Base-by-base conservation (phyloP, 768 basidiomycete species). In the Mycena galopus region DNA sequence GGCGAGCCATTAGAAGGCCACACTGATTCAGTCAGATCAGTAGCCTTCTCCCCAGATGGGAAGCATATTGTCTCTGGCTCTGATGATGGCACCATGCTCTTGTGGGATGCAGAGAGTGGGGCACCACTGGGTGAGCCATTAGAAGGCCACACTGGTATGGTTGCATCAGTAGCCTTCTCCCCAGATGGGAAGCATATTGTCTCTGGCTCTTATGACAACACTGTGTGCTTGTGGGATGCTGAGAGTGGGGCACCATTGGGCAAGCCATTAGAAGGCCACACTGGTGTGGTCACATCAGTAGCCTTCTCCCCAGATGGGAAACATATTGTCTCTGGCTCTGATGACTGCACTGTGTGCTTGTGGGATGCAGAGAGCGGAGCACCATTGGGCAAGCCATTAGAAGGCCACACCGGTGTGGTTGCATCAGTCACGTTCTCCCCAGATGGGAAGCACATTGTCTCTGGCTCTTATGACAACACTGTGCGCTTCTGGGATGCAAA, bases 141-240 rank as follows among this genome's bases (percentile, higher is more conserved):
- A 11, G 61, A 62, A 30, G 44, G 42, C 35, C 58, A 59, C 58
- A 59, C 58, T 59, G 58, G 16, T 59, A 8, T 11, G 39, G 44
- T 62, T 29, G 19, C 61, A 47, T 62, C 39, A 44, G 44, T 62
- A 32, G 61, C 61, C 61, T 62, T 62, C 44, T 62, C 61, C 19
- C 61, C 61, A 62, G 61, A 62, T 62, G 61, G 61, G 27, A 44
- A 62, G 58, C n/a, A 39, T 39, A 59, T 59, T 39, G 58, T 59
- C 23, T 59, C 58, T 59, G 58, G 58, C 33, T 59, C 58, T 16
- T n/a, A n/a, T n/a, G n/a, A n/a, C n/a, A n/a, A n/a, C 12, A 44
- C 42, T 44, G 42, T 44, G 42, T 17, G 42, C n/a, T n/a, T n/a
- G n/a, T n/a, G n/a, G n/a, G n/a, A n/a, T n/a, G n/a, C n/a, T n/a